These are phyloP conservation scores for Glycyrrhiza uralensis DNA, from an alignment of 306 rosid genomes.

Conservation along the genomic window DNA sequence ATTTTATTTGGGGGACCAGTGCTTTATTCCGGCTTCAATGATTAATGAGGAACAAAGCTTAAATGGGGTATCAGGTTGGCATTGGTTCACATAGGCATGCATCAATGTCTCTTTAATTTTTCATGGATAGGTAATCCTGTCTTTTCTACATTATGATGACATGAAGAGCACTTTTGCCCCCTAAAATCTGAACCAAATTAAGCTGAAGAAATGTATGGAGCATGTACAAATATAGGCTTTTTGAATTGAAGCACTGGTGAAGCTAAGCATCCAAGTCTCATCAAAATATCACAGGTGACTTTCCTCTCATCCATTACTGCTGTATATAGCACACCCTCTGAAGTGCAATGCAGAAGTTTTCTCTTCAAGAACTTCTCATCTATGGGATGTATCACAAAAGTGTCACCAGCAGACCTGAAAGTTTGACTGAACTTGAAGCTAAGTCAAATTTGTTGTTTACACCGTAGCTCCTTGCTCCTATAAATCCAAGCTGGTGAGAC, in stretches of 20 bases:
- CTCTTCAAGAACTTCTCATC: conserved; percentile 20
- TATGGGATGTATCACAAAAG: background rate
- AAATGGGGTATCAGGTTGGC: background rate
- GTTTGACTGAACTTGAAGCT: conserved; percentile 25
- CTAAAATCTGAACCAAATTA: conserved; percentile 6
- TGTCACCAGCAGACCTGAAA: background rate
- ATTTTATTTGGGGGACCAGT: background rate
- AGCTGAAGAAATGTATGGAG: conserved; percentile 16
- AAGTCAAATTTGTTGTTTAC: conserved; percentile 17
- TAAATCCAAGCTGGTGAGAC: conserved; percentile 6
- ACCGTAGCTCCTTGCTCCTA: conserved; percentile 21
- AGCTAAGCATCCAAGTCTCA: conserved; percentile 11
- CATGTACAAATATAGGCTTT: conserved; percentile 16
- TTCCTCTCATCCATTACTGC: conserved; percentile 6
- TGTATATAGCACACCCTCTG: background rate
- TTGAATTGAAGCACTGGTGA: conserved; percentile 15
- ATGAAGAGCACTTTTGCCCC: conserved; percentile 6
- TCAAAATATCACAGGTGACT: background rate
- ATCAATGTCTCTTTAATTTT: background rate
- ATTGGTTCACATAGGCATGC: conserved; percentile 16
- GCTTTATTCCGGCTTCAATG: conserved; percentile 9
- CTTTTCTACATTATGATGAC: background rate
- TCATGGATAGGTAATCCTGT: background rate
- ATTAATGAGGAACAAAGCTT: background rate
- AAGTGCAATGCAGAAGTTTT: conserved; percentile 4